Evolutionary conservation across 495 filamentous ascomycete genomes (phyloP), one percentile per base, ranked within the genome.

Genomic region (Xylaria scruposa): DNA sequence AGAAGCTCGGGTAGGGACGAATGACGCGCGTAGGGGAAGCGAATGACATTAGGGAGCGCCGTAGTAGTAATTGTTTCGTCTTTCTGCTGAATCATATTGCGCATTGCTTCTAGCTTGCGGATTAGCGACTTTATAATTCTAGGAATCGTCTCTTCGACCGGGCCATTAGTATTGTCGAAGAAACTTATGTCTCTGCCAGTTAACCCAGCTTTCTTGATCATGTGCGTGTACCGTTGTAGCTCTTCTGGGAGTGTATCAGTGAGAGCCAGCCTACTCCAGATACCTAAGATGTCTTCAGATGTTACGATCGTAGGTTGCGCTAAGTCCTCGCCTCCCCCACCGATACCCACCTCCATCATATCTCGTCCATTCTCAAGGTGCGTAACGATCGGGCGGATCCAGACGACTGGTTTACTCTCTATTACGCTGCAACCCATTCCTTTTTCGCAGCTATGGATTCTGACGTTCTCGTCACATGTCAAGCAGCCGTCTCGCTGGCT

Each of bases 1-100:
- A 93, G 92, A 6, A 97, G 85, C 78, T 98, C 95, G 0, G 82
- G 81, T 64, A 95, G 94, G 0, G 93, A 97, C 0, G 95, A 97
- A 80, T 98, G 95, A 2, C 95, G 89, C 0, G 95, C 95, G 76
- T 95, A 98, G 4, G 94, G 93, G 71, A 98, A 97, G 13, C 78
- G 80, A 40, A 90, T 87, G 26, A 75, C 70, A 5, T 78, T 83
- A 29, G 88, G 82, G 3, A 87, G 75, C 1, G 26, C 0, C 3
- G 19, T 17, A 44, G 56, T 61, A 4, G 21, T 26, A 4, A 0
- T 63, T 31, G n/a, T 31, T 24, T 10, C 33, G 44, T 38, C 62
- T 10, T 58, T 65, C 1, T 51, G 15, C 4, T 72, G 51, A 15
- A 71, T 72, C 10, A 73, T 76, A 33, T 71, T 68, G 12, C 40